phyloP scores from a whole-genome alignment of 2,329 filamentous ascomycete genomes.

The Talaromyces sp. region DNA sequence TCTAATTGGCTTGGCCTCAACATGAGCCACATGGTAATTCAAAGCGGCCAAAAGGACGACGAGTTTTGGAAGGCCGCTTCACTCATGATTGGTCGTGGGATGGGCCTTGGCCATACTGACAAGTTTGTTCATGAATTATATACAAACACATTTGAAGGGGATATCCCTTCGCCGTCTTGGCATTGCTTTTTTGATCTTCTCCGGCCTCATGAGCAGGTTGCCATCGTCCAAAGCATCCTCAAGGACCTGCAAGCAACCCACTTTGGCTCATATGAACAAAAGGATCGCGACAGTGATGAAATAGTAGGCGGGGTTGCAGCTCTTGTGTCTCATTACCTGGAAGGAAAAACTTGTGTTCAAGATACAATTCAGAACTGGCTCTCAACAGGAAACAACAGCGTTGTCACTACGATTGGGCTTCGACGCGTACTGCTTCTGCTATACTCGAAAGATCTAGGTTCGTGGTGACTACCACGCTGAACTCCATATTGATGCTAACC shows the following conservation, averaged over 20 bases:
- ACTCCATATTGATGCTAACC: slow-evolving; percentile 54
- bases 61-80: slow-evolving; percentile 30
- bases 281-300: slow-evolving; percentile 13
- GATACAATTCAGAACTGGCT: slow-evolving; percentile 61
- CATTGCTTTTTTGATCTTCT: slow-evolving; percentile 37
- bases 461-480: slow-evolving; percentile 24
- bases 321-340: slow-evolving; percentile 49
- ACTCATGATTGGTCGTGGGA: slow-evolving; percentile 51
- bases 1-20: slow-evolving; percentile 66
- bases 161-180: slow-evolving; percentile 25
- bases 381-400: slow-evolving; percentile 58
- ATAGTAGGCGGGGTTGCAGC: slow-evolving; percentile 55
- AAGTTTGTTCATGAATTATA: slow-evolving; percentile 38
- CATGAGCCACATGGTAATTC: slow-evolving; percentile 43
- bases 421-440: slow-evolving; percentile 61
- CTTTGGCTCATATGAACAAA: slow-evolving; percentile 20
- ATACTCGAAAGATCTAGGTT: slow-evolving; percentile 44
- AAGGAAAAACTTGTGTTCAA: slow-evolving; percentile 45
- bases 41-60: slow-evolving; percentile 34
- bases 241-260: slow-evolving; percentile 38
- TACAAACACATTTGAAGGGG: slow-evolving; percentile 26
- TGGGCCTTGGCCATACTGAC: slow-evolving; percentile 71
- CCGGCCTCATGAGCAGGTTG: slow-evolving; percentile 45
- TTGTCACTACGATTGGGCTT: slow-evolving; percentile 60
- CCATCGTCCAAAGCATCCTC: slow-evolving; percentile 40